phyloP scores from a whole-genome alignment of 2,329 filamentous ascomycete species.

The Beauveria bassiana region DNA sequence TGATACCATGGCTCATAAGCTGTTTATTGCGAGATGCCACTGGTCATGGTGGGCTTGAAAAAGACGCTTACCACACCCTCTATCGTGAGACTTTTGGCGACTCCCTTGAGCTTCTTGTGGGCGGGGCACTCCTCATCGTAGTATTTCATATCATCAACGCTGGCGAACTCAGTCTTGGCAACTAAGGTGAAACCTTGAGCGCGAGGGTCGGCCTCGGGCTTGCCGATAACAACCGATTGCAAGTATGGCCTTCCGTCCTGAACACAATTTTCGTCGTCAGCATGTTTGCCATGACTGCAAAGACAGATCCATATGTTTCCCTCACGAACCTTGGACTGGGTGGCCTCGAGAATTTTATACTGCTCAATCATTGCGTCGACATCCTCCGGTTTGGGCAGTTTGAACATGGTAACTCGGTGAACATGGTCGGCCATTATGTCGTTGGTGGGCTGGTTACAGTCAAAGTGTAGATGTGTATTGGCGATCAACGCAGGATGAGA shows the following conservation, averaged over 20 bases:
- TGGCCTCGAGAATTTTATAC: conserved; percentile 33
- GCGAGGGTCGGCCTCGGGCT: conserved; percentile 48
- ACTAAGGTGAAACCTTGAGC: conserved; percentile 59
- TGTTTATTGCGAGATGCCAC: conserved; percentile 12
- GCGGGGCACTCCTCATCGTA: conserved; percentile 51
- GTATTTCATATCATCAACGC: conserved; percentile 59
- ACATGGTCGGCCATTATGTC: conserved; percentile 31
- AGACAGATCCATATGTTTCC: background rate
- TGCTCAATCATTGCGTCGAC: conserved; percentile 36
- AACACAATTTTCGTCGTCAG: background rate
- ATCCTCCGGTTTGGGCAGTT: conserved; percentile 37
- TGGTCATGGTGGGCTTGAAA: conserved; percentile 28
- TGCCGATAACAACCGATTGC: conserved; percentile 44
- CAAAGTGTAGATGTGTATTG: background rate
- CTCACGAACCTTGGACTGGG: conserved; percentile 36
- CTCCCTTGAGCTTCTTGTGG: conserved; percentile 33
- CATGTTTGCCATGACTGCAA: background rate
- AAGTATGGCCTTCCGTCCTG: conserved; percentile 71
- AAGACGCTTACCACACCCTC: conserved; percentile 33
- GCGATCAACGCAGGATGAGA: background rate
- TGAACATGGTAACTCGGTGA: conserved; percentile 47
- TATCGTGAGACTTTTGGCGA: conserved; percentile 24
- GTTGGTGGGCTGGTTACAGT: background rate
- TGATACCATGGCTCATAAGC: background rate
- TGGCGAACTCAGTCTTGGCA: conserved; percentile 56